Conservation (phyloP, 768 basidiomycete genomes). For the Hypholoma fasciculare region DNA sequence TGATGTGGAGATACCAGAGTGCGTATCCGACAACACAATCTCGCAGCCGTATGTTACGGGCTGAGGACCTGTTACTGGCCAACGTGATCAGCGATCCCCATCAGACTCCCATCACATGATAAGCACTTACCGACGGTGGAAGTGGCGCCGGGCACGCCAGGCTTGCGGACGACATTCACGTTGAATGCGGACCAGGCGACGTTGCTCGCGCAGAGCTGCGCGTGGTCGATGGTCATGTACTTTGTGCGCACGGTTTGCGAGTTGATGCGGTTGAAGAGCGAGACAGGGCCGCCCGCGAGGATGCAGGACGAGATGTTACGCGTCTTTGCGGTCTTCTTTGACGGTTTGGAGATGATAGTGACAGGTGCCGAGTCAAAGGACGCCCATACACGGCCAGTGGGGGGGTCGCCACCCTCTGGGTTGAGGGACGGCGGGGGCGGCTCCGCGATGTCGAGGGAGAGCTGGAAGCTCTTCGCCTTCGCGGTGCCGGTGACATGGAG, state of each 20-base stretch:
- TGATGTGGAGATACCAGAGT: slow-evolving; percentile 83
- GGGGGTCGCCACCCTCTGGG: slow-evolving; percentile 44
- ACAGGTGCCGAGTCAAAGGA: slow-evolving; percentile 91
- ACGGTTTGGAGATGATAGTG: slow-evolving; percentile 95
- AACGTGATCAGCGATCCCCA: slow-evolving; percentile 18
- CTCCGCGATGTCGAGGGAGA: slow-evolving; percentile 83
- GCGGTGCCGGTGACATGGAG: slow-evolving; percentile 86
- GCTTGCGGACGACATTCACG: slow-evolving; percentile 82
- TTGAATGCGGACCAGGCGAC: slow-evolving; percentile 93
- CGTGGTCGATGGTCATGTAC: slow-evolving; percentile 92
- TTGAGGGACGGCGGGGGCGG: slow-evolving; percentile 55
- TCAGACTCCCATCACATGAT: slow-evolving; percentile 50
- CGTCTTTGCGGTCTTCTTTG: slow-evolving; percentile 96
- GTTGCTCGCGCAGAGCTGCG: slow-evolving; percentile 85
- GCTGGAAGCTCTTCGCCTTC: slow-evolving; percentile 87
- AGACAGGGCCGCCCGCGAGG: slow-evolving; percentile 84
- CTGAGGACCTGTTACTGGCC: slow-evolving; percentile 62
- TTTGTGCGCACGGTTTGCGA: slow-evolving; percentile 96
- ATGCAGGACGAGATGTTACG: slow-evolving; percentile 91
- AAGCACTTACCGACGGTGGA: slow-evolving; percentile 56
- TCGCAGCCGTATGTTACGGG: slow-evolving; percentile 92
- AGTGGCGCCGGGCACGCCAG: slow-evolving; percentile 51
- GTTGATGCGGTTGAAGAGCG: slow-evolving; percentile 95
- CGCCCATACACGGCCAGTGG: slow-evolving; percentile 78
- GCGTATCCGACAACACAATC: slow-evolving; percentile 80